Conservation (phyloP, 371 early-diverging fungal species). For the Batkoa obscura region DNA sequence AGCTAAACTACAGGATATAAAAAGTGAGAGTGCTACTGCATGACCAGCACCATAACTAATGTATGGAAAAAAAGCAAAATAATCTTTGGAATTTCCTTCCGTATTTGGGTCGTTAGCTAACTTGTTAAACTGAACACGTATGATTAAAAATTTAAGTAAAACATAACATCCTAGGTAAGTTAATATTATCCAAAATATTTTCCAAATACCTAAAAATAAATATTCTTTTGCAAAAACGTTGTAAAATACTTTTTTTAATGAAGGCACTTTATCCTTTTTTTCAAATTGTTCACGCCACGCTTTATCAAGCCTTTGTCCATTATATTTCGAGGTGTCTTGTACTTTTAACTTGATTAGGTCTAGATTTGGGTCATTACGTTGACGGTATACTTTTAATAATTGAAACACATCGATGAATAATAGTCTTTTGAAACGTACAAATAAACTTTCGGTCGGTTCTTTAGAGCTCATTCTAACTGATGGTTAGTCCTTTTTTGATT, state of each 20-base stretch:
- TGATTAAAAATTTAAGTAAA: slow-evolving; percentile 20
- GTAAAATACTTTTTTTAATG: slow-evolving; percentile 17
- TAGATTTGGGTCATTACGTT: not conserved
- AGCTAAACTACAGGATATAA: slow-evolving; percentile 12
- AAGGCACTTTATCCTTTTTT: slow-evolving; percentile 4
- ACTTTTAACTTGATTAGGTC: not conserved
- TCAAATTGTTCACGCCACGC: not conserved
- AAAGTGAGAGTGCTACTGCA: slow-evolving; percentile 25
- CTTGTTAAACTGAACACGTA: too few relatives aligned
- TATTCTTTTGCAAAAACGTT: slow-evolving; percentile 25
- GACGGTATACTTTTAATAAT: slow-evolving; percentile 2
- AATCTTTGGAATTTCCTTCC: not conserved
- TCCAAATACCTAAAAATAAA: slow-evolving; percentile 27
- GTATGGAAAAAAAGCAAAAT: not conserved
- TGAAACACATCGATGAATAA: slow-evolving; percentile 14
- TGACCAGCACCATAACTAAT: slow-evolving; percentile 15
- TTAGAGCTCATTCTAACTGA: too few relatives aligned
- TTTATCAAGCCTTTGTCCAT: not conserved
- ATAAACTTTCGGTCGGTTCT: too few relatives aligned
- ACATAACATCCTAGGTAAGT: slow-evolving; percentile 28
- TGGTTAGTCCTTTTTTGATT: too few relatives aligned
- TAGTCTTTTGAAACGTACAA: too few relatives aligned
- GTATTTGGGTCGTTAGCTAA: too few relatives aligned
- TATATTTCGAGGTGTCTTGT: not conserved
- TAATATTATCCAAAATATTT: slow-evolving; percentile 30